Evolutionary conservation across 2,329 filamentous ascomycete species (phyloP), one percentile per base, ranked within the genome.

Genomic region (Clarireedia hainanense): DNA sequence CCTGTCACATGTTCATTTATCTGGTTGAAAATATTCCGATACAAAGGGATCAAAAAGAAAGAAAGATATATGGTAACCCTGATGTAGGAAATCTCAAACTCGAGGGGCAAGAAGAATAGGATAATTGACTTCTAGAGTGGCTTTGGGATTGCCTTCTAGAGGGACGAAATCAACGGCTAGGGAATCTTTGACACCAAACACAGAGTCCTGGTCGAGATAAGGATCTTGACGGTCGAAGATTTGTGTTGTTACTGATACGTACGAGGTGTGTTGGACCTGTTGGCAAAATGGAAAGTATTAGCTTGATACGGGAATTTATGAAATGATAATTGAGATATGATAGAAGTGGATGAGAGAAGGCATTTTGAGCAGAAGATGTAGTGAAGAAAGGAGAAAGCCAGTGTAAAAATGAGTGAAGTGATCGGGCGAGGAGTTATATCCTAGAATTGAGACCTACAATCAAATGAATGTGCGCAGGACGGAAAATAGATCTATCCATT

Each of bases 191-290:
- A 80, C 77, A 39, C 77, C 77, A 59, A 78, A 80, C 34, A 78
- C 77, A 4, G 73, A 74, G 62, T 76, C 74, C 20, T 74, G 71
- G 39, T 70, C 67, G 26, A 90, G 75, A 68, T 88, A 88, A 49
- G 80, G 77, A 71, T 85, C 81, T 59, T 80, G 75, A 59, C 77
- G 77, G 70, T 89, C 86, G 68, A 90, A 91, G 52, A 91, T 84
- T 70, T 91, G 88, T 0, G 88, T 90, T 1, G 86, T 87, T 58
- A 89, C 63, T 76, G 84, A 76, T 67, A 84, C 85, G 75, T 86
- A 88, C 34, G 60, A 55, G 12, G 63, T 59, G 37, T 58, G 39
- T 56, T 60, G 55, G 43, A 62, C 61, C 64, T 65, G 39, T 14
- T 42, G 15, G 15, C 6, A 9, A 15, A 10, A 17, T 20, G 20